These are phyloP conservation scores for Lagenaria siceraria DNA, from an alignment of 306 rosid genomes.

Conservation along the genomic window DNA sequence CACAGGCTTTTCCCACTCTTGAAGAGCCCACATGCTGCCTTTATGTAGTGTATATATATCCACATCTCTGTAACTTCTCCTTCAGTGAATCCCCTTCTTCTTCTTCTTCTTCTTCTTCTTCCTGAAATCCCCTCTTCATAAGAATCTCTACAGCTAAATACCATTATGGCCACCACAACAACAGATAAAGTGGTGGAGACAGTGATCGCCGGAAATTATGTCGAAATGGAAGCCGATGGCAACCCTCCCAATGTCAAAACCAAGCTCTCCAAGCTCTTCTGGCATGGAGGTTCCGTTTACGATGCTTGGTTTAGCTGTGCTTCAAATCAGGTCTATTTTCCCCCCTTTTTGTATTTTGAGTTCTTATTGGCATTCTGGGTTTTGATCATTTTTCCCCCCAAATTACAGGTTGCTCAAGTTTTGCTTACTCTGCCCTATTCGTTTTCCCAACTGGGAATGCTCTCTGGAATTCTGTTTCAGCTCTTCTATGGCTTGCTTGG, in stretches of 20 bases:
- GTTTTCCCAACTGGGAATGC: conserved; percentile 90
- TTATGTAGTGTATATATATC: neutral
- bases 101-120: neutral
- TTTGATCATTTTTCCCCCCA: neutral
- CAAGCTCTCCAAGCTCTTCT: conserved; percentile 52
- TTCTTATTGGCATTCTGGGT: neutral
- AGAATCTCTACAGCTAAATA: neutral
- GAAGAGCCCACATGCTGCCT: neutral
- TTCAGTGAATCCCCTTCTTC: neutral
- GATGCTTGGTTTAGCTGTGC: conserved; percentile 99
- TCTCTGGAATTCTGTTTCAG: conserved; percentile 83
- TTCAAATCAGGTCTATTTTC: conserved; percentile 63
- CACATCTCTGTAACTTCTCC: neutral
- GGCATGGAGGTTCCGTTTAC: conserved; percentile 96
- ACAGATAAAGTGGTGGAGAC: conserved; percentile 65
- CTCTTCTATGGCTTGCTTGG: conserved; percentile 82
- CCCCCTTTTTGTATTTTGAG: neutral
- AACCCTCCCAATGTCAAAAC: conserved; percentile 41
- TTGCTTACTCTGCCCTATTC: conserved; percentile 93
- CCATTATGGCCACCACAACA: conserved; percentile 21
- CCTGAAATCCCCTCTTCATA: neutral
- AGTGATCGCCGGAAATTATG: conserved; percentile 68
- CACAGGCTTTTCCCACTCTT: neutral
- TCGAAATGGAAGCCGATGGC: conserved; percentile 85
- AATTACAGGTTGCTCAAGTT: conserved; percentile 89